Percentiles rank a stretch among this genome's conserved stretches.
Conservation (phyloP, 768 basidiomycete genomes). For the Termitomyces eurrhizus region DNA sequence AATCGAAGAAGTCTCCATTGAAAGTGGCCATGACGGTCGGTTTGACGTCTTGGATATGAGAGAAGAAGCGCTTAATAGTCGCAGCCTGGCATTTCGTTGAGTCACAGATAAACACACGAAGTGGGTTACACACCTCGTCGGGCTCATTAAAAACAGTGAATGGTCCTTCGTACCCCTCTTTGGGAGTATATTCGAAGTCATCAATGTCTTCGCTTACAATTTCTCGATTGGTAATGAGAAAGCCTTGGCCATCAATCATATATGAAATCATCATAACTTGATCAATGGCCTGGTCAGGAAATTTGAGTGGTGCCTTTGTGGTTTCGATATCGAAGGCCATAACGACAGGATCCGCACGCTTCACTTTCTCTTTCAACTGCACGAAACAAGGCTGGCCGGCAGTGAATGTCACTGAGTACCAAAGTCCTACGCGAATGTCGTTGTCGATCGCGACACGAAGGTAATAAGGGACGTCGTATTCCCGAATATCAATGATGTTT, state of each 20-base stretch:
- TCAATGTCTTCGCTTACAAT: slow-evolving; percentile 98
- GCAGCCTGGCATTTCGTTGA: slow-evolving; percentile 50
- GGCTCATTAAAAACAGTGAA: slow-evolving; percentile 94
- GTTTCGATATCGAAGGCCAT: slow-evolving; percentile 99
- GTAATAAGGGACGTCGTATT: slow-evolving; percentile 97
- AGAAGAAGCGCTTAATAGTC: slow-evolving; percentile 84
- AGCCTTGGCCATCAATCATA: slow-evolving; percentile 98
- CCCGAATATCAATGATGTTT: slow-evolving; percentile 89
- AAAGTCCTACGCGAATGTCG: slow-evolving; percentile 95
- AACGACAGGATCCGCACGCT: slow-evolving; percentile 98
- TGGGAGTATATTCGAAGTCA: slow-evolving; percentile 98
- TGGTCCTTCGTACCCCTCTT: slow-evolving; percentile 95
- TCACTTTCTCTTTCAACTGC: slow-evolving; percentile 79
- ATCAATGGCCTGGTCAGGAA: slow-evolving; percentile 92
- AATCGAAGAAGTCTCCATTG: slow-evolving; percentile 99
- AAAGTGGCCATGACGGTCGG: slow-evolving; percentile 98
- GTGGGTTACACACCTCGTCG: slow-evolving; percentile 64
- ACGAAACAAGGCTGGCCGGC: slow-evolving; percentile 75
- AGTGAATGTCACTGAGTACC: slow-evolving; percentile 87
- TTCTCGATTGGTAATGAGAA: slow-evolving; percentile 95
- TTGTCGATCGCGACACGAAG: slow-evolving; percentile 99
- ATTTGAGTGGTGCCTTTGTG: slow-evolving; percentile 99
- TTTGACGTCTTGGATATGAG: slow-evolving; percentile 88
- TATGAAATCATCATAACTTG: slow-evolving; percentile 99
- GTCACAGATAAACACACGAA: background rate